Base-by-base conservation (phyloP, 2,329 filamentous ascomycete genomes). In the Aspergillus carbonarius region DNA sequence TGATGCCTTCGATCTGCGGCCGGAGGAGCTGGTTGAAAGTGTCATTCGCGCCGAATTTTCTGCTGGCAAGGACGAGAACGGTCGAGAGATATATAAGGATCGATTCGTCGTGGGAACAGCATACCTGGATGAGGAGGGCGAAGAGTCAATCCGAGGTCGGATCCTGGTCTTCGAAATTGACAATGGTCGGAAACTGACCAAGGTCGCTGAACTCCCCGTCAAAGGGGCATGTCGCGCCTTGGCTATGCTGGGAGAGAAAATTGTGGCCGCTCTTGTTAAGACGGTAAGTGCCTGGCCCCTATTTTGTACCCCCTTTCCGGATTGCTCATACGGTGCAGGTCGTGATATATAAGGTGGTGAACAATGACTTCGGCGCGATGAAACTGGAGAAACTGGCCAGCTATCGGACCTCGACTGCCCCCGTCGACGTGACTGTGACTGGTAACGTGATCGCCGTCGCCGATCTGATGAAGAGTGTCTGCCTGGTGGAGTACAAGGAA, bases 391-490 rank as follows among this genome's bases (percentile, higher is more conserved):
- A 90, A 71, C 72, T 89, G 15, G 90, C 91, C 1, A 85, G 87
- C 2, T 96, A 92, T 73, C 86, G 92, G 12, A 90, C 91, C 1
- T 86, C 92, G 2, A 96, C 92, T 0, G 90, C 91, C 32, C 93
- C 95, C 0, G 85, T 96, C 15, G 91, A 93, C 65, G 74, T 98
- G 6, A 86, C 88, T 9, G 83, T 97, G 13, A 85, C 86, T 1
- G 89, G 84, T 1, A 87, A 88, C 65, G 81, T 85, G 23, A 93
- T 99, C 62, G 91, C 90, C 0, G 87, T 98, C 9, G 90, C 89
- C 0, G 95, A 99, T 70, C 79, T 99, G 47, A 97, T 96, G 90
- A 97, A 98, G 77, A 96, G 91, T 1, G 81, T 96, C 23, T 88
- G 89, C 1, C 78, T 98, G 5, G 80, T 97, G 8, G 82, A 95